Conservation (phyloP, 2,329 filamentous ascomycete species). For the Fusarium tjaetaba region DNA sequence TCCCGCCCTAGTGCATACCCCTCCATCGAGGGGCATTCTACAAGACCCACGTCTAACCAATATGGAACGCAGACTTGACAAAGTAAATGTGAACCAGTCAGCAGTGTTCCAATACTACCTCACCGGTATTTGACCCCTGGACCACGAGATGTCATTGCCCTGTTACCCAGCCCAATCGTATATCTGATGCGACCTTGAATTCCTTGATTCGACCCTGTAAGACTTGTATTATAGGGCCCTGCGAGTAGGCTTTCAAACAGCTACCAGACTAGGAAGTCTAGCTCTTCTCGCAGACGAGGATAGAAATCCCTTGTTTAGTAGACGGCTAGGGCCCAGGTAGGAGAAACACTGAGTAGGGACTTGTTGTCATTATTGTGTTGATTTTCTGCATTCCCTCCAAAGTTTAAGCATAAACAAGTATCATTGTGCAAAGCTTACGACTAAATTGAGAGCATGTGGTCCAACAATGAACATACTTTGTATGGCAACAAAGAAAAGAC, state of each 20-base stretch:
- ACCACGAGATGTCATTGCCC: background rate
- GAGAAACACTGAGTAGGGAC: background rate
- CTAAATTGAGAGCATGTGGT: background rate
- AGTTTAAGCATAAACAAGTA: background rate
- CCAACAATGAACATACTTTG: background rate
- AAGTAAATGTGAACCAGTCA: background rate
- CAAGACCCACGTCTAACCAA: background rate
- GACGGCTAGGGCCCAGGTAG: background rate
- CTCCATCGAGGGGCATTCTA: conserved; percentile 5
- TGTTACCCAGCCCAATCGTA: background rate
- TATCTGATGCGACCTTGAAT: background rate
- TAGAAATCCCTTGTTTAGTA: background rate
- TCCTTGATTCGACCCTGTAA: background rate
- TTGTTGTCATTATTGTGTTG: background rate
- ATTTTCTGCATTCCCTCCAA: background rate
- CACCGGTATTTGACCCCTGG: background rate
- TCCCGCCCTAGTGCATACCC: background rate
- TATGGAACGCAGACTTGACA: background rate
- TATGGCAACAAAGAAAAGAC: background rate
- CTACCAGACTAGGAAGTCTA: background rate
- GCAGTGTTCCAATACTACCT: background rate
- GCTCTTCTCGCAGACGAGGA: background rate
- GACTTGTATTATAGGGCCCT: background rate
- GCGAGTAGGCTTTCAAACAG: background rate
- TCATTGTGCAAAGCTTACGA: background rate